Evolutionary conservation across 106 monocot species (phyloP), one percentile per base, ranked within the genome.

Genomic region (Phalaenopsis equestris): DNA sequence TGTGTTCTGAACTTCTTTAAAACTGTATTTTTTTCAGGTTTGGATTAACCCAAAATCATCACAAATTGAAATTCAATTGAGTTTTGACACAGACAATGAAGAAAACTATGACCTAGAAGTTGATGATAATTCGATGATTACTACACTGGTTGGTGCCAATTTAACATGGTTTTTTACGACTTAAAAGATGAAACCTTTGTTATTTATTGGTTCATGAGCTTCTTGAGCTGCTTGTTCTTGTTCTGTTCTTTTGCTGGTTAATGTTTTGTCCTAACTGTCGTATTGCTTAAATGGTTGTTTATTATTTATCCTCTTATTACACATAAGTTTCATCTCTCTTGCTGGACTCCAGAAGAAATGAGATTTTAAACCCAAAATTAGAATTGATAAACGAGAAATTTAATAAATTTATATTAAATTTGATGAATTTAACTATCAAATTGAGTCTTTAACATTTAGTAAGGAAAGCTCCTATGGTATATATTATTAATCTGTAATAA

Each of bases 61-160:
- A 47, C 41, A 79, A 36, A 39, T 83, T 73, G 79, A 83, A 83
- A 73, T 83, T 42, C 78, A 79, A 57, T 83, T 79, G 56, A 83
- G 67, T 56, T 78, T 83, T 78, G 79, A 83, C 57, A 17, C 74
- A n/a, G 78, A 78, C 36, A 79, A 52, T 38, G 16, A 45, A 17
- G 37, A 79, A 61, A 83, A 79, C 78, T 83, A 79, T 47, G 42
- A 83, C 58, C 18, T 46, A 57, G 30, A 78, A 41, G 56, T 74
- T 41, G 56, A 78, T 73, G 58, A 78, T 17, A 14, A 17, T 23
- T 81, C 65, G 81, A 65, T 19, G 61, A 65, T 74, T 72, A 41
- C 72, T 36, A 79, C 70, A 57, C 83, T 56, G 83, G 83, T 83
- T 78, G 55, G 55, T 78, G 17, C 5, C 11, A 76, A 4, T 58